Evolutionary conservation across 1,139 yeast genomes (phyloP).

Genomic region (Hyphopichia wangnamkhiaoensis): DNA sequence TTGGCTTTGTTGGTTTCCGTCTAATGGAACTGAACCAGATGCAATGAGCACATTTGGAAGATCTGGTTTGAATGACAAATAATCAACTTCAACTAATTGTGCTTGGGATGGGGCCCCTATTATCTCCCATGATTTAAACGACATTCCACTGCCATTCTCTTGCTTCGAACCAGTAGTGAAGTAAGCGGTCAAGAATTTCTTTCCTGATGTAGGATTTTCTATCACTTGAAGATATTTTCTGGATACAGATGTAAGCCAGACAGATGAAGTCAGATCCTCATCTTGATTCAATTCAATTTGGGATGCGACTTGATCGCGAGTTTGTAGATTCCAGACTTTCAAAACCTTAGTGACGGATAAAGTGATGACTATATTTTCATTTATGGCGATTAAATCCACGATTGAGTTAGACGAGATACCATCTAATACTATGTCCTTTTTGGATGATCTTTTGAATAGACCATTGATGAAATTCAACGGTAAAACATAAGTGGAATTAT

Average conservation of each 20-base stretch:
- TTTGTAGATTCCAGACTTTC: conserved; percentile 55
- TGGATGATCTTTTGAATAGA: conserved; percentile 9
- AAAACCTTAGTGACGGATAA: conserved; percentile 51
- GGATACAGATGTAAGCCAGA: conserved; percentile 36
- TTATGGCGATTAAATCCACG: conserved; percentile 28
- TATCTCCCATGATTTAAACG: conserved; percentile 26
- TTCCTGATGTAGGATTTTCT: conserved; percentile 9
- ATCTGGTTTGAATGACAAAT: conserved; percentile 24
- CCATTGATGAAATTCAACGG: conserved; percentile 39
- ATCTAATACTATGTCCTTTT: conserved; percentile 19
- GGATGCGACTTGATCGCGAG: conserved; percentile 25
- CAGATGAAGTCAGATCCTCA: conserved; percentile 13
- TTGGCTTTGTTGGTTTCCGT: not conserved
- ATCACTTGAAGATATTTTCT: conserved; percentile 28
- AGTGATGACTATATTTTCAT: conserved; percentile 17
- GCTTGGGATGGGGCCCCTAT: conserved; percentile 13
- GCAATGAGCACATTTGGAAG: conserved; percentile 18
- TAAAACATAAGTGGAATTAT: conserved; percentile 49
- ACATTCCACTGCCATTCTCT: conserved; percentile 20
- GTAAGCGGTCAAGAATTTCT: conserved; percentile 19
- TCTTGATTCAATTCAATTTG: conserved; percentile 18
- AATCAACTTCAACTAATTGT: conserved; percentile 27
- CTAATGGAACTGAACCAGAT: not conserved
- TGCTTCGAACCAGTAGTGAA: conserved; percentile 8
- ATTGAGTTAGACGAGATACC: conserved; percentile 34